phyloP scores from a whole-genome alignment of 164 flowering plant genomes.

The Pachysandra terminalis region DNA sequence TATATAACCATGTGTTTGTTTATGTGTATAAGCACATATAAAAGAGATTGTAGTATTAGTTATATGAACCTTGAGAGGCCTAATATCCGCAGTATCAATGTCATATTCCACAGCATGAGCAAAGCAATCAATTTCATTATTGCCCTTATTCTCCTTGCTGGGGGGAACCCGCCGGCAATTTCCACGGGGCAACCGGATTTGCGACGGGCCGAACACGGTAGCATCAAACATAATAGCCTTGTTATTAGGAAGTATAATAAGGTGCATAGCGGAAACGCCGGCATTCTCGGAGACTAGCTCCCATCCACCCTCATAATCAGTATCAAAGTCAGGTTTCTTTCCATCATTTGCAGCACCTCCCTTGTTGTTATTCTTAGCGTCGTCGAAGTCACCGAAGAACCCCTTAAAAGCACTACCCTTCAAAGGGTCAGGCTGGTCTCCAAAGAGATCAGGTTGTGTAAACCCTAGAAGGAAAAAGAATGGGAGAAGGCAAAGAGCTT shows the following conservation, averaged over 20 bases:
- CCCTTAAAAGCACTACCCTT: neutral
- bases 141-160: neutral
- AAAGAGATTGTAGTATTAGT: neutral
- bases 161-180: slow-evolving; percentile 27
- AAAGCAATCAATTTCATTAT: slow-evolving; percentile 43
- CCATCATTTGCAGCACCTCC: neutral
- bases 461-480: slow-evolving; percentile 13
- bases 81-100: slow-evolving; percentile 24
- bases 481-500: slow-evolving; percentile 29
- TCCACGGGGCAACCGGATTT: slow-evolving; percentile 23
- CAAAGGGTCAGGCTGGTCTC: too few species aligned
- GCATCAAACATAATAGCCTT: slow-evolving; percentile 65
- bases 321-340: slow-evolving; percentile 6
- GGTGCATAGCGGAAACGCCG: slow-evolving; percentile 72
- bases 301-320: slow-evolving; percentile 42
- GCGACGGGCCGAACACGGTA: slow-evolving; percentile 45
- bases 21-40: too few species aligned
- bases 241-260: slow-evolving; percentile 41
- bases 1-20: too few species aligned
- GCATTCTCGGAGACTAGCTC: slow-evolving; percentile 34
- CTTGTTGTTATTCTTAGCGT: too few species aligned
- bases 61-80: slow-evolving; percentile 46
- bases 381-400: too few species aligned
- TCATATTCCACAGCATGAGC: slow-evolving; percentile 65
- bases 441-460: neutral